Evolutionary conservation across 768 basidiomycete species (phyloP), one percentile per base, ranked within the genome.

Genomic region (Gloeostereum incarnatum): DNA sequence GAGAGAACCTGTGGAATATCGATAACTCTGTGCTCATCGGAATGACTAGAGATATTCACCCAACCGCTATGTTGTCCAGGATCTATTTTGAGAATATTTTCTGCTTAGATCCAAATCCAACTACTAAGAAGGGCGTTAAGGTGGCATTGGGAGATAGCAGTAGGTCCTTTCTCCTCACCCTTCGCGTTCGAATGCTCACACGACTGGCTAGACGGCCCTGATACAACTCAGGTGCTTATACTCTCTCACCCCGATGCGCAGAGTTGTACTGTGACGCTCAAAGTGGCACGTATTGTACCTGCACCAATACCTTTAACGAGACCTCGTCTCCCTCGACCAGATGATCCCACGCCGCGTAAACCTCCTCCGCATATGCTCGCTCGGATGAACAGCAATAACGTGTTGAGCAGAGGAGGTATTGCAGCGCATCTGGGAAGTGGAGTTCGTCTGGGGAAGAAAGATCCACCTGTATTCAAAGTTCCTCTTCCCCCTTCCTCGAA

Each of bases 341-440:
- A 88, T 44, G 85, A 88, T 43, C 85, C 83, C 0, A 84, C 78
- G 4, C 85, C 85, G 6, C 80, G 85, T 13, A 64, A 68, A 20
- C 82, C 83, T 0, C 80, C 82, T 3, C 44, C 48, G 5, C 39
- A 63, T 31, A 45, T 60, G 32, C 62, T 68, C 31, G 48, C 14
- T 13, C 41, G 31, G 11, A 35, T 36, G 14, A 29, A 20, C 16
- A 36, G 39, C 27, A 21, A 33, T 24, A 35, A 36, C 19, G 37
- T 14, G 4, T 30, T 35, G 3, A 24, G 38, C 9, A 44, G 48
- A 8, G 46, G 38, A 45, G 48, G 34, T 52, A 47, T n/a, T 41
- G 42, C 16, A 45, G 62, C 63, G 11, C 54, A 57, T 45, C 50
- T 66, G 3, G 65, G 60, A 1, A 66, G 63, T 41, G 57, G 54